Evolutionary conservation across 257 asterid genomes (phyloP), one percentile per base, ranked within the genome.

Genomic region (Nyctanthes arbortristis): DNA sequence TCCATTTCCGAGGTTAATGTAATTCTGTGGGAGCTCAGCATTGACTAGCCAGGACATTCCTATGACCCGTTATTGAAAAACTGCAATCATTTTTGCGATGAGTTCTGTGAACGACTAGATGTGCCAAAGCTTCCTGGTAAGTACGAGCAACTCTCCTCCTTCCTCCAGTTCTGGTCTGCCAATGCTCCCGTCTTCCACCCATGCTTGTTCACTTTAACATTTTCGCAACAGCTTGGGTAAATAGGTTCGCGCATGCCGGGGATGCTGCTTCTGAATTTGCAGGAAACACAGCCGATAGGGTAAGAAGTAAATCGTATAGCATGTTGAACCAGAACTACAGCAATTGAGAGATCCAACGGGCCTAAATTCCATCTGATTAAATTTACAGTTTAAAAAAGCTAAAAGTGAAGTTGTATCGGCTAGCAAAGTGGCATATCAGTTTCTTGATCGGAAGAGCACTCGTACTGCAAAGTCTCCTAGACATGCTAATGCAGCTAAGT

Each of bases 81-180:
- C 68, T 94, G 99, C 81, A 94, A 94, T 78, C 99, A 94, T 85
- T 94, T 94, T 82, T 94, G 99, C 59, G 97, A 94, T 61, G 93
- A 83, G 66, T 78, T 94, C 22, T 91, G 97, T 65, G 98, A 94
- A 70, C 84, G 90, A 72, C 94, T 94, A 65, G 98, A 93, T 16
- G 95, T 91, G 82, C 96, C 91, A 36, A 91, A 94, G 83, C 92
- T 91, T 81, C 99, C 98, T 70, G 99, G 99, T 94, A 85, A 73
- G 37, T 67, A 24, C 37, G 55, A 35, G 61, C 49, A 29, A 13
- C 30, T 27, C 39, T 32, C 22, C 18, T 27, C 54, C 14, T 52
- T 39, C n/a, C n/a, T n/a, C n/a, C n/a, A n/a, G n/a, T n/a, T n/a
- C n/a, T n/a, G n/a, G n/a, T n/a, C n/a, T n/a, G n/a, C n/a, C n/a